A percentile compares a stretch with the other conserved stretches of the same genome.
Conservation (phyloP, 495 filamentous ascomycete species). For the Penicillium flavigenum region DNA sequence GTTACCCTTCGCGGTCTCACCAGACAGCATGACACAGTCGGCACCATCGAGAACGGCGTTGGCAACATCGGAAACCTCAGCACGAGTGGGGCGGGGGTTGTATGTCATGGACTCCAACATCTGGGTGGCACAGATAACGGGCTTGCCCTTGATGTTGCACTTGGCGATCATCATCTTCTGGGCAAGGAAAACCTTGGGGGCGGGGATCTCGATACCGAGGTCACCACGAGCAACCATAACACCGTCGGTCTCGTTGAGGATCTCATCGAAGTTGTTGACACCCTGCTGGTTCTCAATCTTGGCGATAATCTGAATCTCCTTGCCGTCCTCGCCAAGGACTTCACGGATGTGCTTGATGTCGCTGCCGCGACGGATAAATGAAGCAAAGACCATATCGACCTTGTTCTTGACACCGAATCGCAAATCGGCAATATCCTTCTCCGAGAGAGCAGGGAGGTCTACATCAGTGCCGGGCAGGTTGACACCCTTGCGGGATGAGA, state of each 20-base stretch:
- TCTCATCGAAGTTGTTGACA: conserved; percentile 98
- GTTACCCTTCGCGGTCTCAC: conserved; percentile 96
- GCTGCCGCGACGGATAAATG: conserved; percentile 89
- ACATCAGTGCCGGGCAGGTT: conserved; percentile 98
- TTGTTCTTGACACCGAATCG: conserved; percentile 95
- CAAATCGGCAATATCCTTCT: conserved; percentile 94
- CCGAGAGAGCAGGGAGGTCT: conserved; percentile 94
- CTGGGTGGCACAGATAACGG: conserved; percentile 90
- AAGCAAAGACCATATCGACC: conserved; percentile 98
- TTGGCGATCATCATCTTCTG: conserved; percentile 99
- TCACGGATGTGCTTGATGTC: conserved; percentile 92
- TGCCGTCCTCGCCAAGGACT: conserved; percentile 87
- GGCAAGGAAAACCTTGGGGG: conserved; percentile 96
- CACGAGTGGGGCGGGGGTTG: conserved; percentile 95
- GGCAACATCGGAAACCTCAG: conserved; percentile 96
- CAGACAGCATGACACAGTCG: conserved; percentile 99
- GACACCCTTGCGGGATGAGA: conserved; percentile 97
- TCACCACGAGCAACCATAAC: conserved; percentile 99
- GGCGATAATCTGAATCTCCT: conserved; percentile 98
- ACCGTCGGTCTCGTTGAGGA: conserved; percentile 93
- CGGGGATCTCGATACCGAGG: conserved; percentile 96
- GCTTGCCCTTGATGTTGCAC: conserved; percentile 99
- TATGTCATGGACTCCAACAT: conserved; percentile 99
- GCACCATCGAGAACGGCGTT: conserved; percentile 97
- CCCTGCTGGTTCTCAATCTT: conserved; percentile 99